Conservation (phyloP, 768 basidiomycete genomes). For the Crepidotus variabilis region DNA sequence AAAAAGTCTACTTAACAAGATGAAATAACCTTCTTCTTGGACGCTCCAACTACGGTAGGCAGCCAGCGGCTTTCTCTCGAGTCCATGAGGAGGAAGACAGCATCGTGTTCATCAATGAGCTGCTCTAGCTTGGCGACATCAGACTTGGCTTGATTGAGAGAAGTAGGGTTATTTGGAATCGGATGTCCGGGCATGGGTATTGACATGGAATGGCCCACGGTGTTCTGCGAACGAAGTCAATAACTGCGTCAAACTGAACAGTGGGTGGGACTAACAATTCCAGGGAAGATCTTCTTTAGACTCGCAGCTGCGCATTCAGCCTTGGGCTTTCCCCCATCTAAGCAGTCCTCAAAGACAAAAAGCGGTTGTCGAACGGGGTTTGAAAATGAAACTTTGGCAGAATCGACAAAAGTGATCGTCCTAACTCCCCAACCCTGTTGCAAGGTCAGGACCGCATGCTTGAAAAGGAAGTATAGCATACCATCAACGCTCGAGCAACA, state of each 20-base stretch:
- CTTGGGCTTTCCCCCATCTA: conserved; percentile 91
- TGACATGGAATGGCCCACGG: conserved; percentile 70
- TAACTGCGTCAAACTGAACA: neutral
- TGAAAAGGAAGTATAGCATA: conserved; percentile 23
- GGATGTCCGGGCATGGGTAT: conserved; percentile 99
- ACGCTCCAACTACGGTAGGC: conserved; percentile 82
- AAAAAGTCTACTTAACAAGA: neutral
- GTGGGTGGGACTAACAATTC: conserved; percentile 58
- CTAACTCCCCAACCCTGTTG: conserved; percentile 92
- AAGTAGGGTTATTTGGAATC: conserved; percentile 49
- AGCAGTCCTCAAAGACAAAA: conserved; percentile 92
- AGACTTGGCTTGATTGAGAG: conserved; percentile 52
- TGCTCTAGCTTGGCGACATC: conserved; percentile 72
- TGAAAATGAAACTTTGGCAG: conserved; percentile 88
- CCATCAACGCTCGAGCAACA: conserved; percentile 90
- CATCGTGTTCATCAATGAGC: conserved; percentile 85
- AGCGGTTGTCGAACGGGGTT: conserved; percentile 97
- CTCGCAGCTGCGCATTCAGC: conserved; percentile 85
- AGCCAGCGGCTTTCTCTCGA: conserved; percentile 98
- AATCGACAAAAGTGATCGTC: conserved; percentile 91
- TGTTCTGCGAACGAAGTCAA: conserved; percentile 52
- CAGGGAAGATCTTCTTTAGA: conserved; percentile 88
- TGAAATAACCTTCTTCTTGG: conserved; percentile 70
- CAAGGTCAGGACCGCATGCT: neutral
- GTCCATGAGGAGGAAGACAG: conserved; percentile 92